Evolutionary conservation across 2,329 filamentous ascomycete genomes (phyloP).

Genomic region (Fusarium agapanthi): DNA sequence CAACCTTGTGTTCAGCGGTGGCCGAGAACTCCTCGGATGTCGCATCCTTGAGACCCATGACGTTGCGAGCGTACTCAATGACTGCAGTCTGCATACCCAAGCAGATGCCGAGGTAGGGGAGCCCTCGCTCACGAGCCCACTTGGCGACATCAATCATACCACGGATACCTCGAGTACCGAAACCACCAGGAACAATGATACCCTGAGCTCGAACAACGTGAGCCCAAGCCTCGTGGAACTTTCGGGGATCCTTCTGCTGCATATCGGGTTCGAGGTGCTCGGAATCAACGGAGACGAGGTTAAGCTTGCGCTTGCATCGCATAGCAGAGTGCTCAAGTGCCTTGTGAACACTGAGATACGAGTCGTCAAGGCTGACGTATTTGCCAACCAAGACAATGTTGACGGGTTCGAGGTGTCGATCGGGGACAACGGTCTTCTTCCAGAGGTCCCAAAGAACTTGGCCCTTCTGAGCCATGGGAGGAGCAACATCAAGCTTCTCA

Average conservation of each 20-base stretch:
- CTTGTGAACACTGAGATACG: conserved; percentile 84
- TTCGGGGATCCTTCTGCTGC: conserved; percentile 69
- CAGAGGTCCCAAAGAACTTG: conserved; percentile 79
- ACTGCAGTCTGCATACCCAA: conserved; percentile 93
- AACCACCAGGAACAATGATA: conserved; percentile 74
- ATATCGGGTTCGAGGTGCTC: conserved; percentile 79
- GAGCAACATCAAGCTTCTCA: conserved; percentile 62
- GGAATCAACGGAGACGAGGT: conserved; percentile 85
- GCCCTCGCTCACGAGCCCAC: conserved; percentile 84
- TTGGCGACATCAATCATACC: conserved; percentile 91
- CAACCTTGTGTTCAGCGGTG: conserved; percentile 70
- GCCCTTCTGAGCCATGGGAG: conserved; percentile 68
- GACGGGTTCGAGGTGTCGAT: conserved; percentile 73
- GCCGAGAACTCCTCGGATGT: conserved; percentile 65
- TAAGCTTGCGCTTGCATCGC: conserved; percentile 81
- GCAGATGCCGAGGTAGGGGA: conserved; percentile 89
- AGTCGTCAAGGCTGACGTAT: conserved; percentile 85
- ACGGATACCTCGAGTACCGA: conserved; percentile 78
- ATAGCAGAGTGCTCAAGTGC: conserved; percentile 91
- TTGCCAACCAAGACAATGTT: conserved; percentile 91
- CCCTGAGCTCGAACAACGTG: conserved; percentile 71
- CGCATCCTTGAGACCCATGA: conserved; percentile 69
- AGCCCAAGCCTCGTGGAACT: conserved; percentile 89
- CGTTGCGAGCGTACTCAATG: conserved; percentile 83
- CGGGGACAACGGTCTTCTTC: conserved; percentile 74